phyloP scores from a whole-genome alignment of 2,329 filamentous ascomycete species.

The Chrysosporium queenslandicum region DNA sequence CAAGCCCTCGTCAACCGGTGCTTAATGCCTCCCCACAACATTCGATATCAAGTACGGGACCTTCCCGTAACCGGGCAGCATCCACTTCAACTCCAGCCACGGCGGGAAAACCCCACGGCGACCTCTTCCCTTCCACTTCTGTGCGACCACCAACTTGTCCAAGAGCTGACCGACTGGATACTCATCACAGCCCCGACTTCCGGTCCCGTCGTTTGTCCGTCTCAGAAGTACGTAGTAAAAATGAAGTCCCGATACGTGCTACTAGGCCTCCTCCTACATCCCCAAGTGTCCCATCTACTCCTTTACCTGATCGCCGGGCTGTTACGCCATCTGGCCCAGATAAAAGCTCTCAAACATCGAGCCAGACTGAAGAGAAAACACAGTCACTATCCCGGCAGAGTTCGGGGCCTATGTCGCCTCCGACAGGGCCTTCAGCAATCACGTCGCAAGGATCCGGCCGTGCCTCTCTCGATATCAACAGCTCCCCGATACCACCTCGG shows the following conservation, averaged over 20 bases:
- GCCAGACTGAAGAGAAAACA: not conserved
- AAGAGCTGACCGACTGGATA: conserved; percentile 32
- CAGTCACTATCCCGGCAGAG: not conserved
- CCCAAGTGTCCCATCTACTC: conserved; percentile 17
- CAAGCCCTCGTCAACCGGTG: not conserved
- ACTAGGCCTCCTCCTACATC: conserved; percentile 19
- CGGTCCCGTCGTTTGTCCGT: conserved; percentile 21
- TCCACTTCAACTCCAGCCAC: conserved; percentile 15
- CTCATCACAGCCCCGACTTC: conserved; percentile 21
- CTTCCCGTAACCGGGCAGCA: conserved; percentile 2
- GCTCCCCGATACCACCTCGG: conserved; percentile 3
- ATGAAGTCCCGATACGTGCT: conserved; percentile 22
- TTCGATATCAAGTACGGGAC: not conserved
- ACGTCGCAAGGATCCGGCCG: not conserved
- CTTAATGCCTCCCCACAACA: conserved; percentile 8
- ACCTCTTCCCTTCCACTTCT: conserved; percentile 4
- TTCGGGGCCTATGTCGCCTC: conserved; percentile 8
- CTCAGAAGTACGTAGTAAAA: conserved; percentile 20
- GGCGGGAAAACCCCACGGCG: not conserved
- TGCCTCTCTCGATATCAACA: not conserved
- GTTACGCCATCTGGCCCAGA: not conserved
- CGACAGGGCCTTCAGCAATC: not conserved
- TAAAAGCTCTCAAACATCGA: not conserved
- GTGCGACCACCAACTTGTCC: conserved; percentile 36
- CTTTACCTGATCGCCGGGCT: conserved; percentile 19